phyloP scores from a whole-genome alignment of 495 filamentous ascomycete species.

The Penicillium arizonense region DNA sequence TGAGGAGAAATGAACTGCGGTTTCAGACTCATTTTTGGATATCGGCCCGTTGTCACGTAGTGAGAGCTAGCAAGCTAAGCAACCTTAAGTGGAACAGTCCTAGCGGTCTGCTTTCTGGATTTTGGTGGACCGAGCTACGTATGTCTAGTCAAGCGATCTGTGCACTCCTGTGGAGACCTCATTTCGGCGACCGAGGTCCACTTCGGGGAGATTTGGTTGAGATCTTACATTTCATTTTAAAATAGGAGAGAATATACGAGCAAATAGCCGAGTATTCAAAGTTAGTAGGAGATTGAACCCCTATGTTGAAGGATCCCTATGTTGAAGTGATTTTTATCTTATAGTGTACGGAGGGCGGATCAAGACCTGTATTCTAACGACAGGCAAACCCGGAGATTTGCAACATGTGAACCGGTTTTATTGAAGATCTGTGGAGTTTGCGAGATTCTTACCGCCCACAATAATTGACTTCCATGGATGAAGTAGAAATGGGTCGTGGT shows the following conservation, averaged over 20 bases:
- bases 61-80: not conserved
- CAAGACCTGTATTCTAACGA: too few species aligned
- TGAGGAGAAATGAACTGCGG: not conserved
- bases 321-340: not conserved
- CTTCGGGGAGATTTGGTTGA: not conserved
- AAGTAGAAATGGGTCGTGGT: too few species aligned
- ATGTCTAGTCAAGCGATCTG: constrained; percentile 1
- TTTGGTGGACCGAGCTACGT: not conserved
- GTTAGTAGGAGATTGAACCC: too few species aligned
- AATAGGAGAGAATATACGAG: too few species aligned
- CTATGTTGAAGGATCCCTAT: too few species aligned
- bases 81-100: not conserved
- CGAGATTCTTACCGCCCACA: not conserved
- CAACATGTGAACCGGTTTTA: not conserved
- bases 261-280: too few species aligned
- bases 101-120: not conserved
- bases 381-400: not conserved
- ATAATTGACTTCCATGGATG: not conserved
- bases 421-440: not conserved
- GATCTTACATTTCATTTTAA: too few species aligned
- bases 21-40: not conserved
- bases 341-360: too few species aligned
- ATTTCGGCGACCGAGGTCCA: constrained; percentile 10
- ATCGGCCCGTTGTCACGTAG: not conserved
- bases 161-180: constrained; percentile 11